Evolutionary conservation across 176 grass and related monocot genomes (phyloP).

Genomic region (Thinopyrum elongatum): DNA sequence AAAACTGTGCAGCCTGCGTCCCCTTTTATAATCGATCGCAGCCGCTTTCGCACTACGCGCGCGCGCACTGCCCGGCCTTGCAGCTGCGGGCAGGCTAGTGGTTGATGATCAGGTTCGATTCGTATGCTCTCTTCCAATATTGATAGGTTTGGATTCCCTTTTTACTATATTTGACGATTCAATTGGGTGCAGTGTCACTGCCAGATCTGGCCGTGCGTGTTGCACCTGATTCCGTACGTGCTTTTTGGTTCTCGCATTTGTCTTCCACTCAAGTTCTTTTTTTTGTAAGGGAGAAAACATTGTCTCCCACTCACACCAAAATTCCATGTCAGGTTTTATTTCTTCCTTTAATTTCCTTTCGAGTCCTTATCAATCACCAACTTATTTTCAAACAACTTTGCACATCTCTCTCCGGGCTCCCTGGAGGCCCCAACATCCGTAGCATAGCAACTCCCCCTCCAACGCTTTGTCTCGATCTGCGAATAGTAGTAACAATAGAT

Average conservation of each 20-base stretch:
- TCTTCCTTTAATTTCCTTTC: not conserved
- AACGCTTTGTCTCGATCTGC: too few relatives aligned
- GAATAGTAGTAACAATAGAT: too few relatives aligned
- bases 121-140: not conserved
- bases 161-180: not conserved
- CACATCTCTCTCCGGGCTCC: too few relatives aligned
- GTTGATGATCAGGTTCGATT: conserved; percentile 15
- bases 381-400: not conserved
- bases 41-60: not conserved
- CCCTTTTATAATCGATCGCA: conserved; percentile 15
- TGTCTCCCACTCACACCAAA: not conserved
- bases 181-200: not conserved
- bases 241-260: not conserved
- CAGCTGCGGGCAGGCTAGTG: not conserved
- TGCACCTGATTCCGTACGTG: not conserved
- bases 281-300: not conserved
- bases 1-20: too few relatives aligned
- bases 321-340: not conserved
- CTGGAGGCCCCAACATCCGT: too few relatives aligned
- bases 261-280: not conserved
- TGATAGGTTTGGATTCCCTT: not conserved
- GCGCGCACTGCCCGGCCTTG: not conserved
- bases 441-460: too few relatives aligned
- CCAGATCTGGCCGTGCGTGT: conserved; percentile 2
- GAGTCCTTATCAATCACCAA: not conserved